Percentiles rank a stretch among this genome's conserved stretches.
phyloP scores from a whole-genome alignment of 352 stramenopile species.

The Phytophthora ohioensis region DNA sequence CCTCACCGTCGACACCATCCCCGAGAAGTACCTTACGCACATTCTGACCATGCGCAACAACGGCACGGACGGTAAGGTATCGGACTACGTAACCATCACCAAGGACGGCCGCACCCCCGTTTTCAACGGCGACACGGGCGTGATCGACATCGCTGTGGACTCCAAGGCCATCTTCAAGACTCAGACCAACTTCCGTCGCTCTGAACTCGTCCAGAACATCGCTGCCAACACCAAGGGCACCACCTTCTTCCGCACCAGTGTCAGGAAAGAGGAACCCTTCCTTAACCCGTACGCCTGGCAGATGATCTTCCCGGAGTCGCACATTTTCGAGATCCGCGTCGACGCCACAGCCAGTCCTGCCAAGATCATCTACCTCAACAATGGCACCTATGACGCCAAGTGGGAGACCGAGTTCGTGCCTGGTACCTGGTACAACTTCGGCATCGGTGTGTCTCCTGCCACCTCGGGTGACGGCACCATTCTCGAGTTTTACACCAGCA shows the following conservation, averaged over 20 bases:
- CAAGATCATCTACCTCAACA: conserved; percentile 56
- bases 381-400: conserved; percentile 43
- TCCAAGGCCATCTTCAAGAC: conserved; percentile 24
- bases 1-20: conserved; percentile 53
- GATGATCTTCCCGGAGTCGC: conserved; percentile 44
- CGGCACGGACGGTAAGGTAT: conserved; percentile 33
- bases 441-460: conserved; percentile 45
- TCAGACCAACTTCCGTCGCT: conserved; percentile 16
- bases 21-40: conserved; percentile 60
- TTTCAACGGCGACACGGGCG: conserved; percentile 50
- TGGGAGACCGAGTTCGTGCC: conserved; percentile 53
- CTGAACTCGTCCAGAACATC: conserved; percentile 38
- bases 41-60: conserved; percentile 63
- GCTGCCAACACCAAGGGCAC: conserved; percentile 37
- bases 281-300: conserved; percentile 46
- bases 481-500: conserved; percentile 56
- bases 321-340: conserved; percentile 62
- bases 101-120: conserved; percentile 46
- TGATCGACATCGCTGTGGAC: conserved; percentile 21
- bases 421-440: conserved; percentile 28
- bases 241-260: conserved; percentile 61
- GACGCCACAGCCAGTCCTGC: conserved; percentile 43
- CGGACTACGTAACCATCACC: conserved; percentile 55
- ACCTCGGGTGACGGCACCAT: conserved; percentile 18
- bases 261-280: conserved; percentile 50